Evolutionary conservation across 2,329 filamentous ascomycete species (phyloP).

Genomic region (Sclerotinia trifoliorum): DNA sequence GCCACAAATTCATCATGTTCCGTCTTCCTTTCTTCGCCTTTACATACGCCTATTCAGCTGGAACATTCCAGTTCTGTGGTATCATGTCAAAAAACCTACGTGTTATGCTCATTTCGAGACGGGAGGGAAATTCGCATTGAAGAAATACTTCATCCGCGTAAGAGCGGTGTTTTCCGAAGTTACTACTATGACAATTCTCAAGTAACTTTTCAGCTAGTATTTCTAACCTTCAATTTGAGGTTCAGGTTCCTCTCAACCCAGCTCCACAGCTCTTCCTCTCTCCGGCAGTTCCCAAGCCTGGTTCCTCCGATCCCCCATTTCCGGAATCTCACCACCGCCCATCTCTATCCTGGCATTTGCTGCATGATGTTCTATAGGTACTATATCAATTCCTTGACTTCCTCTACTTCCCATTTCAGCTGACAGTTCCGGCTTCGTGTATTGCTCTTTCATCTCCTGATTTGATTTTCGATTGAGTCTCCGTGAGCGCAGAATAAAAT

Average conservation of each 20-base stretch:
- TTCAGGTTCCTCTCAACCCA: neutral
- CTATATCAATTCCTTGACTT: neutral
- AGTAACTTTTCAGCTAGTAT: too few species aligned
- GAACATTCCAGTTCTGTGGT: too few species aligned
- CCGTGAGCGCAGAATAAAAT: neutral
- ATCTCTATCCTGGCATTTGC: neutral
- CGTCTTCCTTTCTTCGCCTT: too few species aligned
- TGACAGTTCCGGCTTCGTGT: neutral
- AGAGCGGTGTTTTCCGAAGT: too few species aligned
- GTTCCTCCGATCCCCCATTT: neutral
- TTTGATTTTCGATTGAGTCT: neutral
- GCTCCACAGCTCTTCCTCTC: neutral
- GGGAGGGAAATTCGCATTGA: neutral
- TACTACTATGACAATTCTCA: neutral
- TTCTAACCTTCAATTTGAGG: neutral
- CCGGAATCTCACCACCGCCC: neutral
- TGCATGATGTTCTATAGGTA: neutral
- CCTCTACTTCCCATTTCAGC: neutral
- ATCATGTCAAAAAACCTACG: neutral
- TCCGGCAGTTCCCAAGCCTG: constrained; percentile 9
- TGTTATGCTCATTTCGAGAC: neutral
- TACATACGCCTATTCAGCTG: neutral
- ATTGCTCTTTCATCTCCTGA: neutral
- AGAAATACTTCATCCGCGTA: too few species aligned
- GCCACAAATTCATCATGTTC: neutral